These are phyloP conservation scores for Polysphondylium violaceum DNA, from an alignment of 78 protist species.

Conservation along the genomic window DNA sequence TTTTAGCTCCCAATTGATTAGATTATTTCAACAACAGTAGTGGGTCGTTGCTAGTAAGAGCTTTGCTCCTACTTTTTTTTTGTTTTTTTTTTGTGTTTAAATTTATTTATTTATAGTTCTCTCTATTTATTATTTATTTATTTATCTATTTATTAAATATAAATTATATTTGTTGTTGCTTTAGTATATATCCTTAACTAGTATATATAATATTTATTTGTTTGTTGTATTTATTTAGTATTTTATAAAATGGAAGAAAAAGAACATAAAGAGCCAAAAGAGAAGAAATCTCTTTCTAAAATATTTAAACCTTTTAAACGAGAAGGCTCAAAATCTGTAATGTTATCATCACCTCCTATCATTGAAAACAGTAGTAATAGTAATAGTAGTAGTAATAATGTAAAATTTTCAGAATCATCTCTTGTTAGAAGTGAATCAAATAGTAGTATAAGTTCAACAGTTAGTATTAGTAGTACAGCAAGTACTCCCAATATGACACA, in stretches of 20 bases:
- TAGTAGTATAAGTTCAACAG: neutral
- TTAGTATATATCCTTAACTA: neutral
- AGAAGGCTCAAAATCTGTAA: neutral
- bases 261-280: neutral
- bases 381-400: neutral
- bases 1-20: neutral
- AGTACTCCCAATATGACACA: neutral
- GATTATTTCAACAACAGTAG: neutral
- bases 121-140: neutral
- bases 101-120: neutral
- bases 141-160: neutral
- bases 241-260: neutral
- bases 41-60: neutral
- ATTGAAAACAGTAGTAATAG: neutral
- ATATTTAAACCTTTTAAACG: constrained; percentile 7
- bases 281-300: neutral
- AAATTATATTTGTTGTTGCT: neutral
- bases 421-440: constrained; percentile 6
- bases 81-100: neutral
- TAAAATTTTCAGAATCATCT: neutral
- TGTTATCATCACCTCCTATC: neutral
- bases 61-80: neutral
- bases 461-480: neutral
- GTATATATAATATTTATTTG: neutral
- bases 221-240: neutral